These are phyloP conservation scores for Kalaharituber pfeilii DNA, from an alignment of 2,329 filamentous ascomycete species.

Conservation along the genomic window DNA sequence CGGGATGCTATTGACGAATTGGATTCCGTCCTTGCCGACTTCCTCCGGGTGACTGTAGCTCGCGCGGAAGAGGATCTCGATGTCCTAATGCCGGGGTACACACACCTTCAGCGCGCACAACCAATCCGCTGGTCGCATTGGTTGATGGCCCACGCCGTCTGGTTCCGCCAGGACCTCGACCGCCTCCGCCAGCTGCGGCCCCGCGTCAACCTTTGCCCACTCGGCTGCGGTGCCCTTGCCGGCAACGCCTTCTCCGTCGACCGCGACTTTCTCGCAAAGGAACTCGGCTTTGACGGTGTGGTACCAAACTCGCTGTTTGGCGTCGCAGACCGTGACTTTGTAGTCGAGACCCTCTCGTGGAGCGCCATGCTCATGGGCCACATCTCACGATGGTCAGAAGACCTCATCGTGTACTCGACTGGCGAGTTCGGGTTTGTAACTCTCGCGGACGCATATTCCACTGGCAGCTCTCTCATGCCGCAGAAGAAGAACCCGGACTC, in stretches of 20 bases:
- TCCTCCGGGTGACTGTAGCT: conserved; percentile 50
- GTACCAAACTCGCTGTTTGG: conserved; percentile 62
- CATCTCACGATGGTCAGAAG: conserved; percentile 65
- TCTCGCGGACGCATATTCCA: conserved; percentile 63
- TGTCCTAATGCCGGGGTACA: conserved; percentile 73
- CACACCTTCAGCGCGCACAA: conserved; percentile 65
- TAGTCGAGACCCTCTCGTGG: conserved; percentile 69
- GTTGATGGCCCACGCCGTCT: conserved; percentile 56
- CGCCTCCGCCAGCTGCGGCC: conserved; percentile 54
- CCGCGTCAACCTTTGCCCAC: conserved; percentile 54
- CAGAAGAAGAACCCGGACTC: conserved; percentile 73
- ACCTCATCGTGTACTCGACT: conserved; percentile 67
- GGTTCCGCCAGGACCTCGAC: conserved; percentile 58
- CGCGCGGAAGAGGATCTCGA: conserved; percentile 61
- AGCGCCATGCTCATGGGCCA: conserved; percentile 61
- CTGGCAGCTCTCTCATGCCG: conserved; percentile 60
- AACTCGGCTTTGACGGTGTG: conserved; percentile 62
- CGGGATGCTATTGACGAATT: conserved; percentile 55
- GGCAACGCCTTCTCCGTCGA: conserved; percentile 73
- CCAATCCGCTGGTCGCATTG: conserved; percentile 70
- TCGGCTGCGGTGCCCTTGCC: conserved; percentile 60
- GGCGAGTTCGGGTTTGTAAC: conserved; percentile 60
- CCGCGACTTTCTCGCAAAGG: conserved; percentile 57
- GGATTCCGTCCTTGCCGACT: conserved; percentile 47
- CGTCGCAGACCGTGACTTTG: conserved; percentile 64